These are phyloP conservation scores for Mycena vulgaris DNA, from an alignment of 768 basidiomycete genomes.

Conservation along the genomic window DNA sequence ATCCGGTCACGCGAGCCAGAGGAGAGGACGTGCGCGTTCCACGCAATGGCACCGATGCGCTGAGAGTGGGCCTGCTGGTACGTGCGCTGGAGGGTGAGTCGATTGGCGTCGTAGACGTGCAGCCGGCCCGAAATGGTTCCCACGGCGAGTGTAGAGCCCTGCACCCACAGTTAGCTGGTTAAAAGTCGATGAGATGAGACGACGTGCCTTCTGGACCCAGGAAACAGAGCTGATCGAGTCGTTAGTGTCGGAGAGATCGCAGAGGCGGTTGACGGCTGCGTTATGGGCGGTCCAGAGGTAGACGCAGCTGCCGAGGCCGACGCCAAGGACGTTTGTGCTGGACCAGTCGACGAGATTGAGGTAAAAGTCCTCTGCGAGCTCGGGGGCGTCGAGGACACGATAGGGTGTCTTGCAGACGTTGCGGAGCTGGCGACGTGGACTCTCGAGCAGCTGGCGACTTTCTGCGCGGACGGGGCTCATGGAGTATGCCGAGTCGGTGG, in stretches of 20 bases:
- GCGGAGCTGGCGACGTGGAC: slow-evolving; percentile 85
- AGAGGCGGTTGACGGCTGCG: slow-evolving; percentile 91
- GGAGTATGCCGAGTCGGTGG: slow-evolving; percentile 91
- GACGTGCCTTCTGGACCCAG: slow-evolving; percentile 85
- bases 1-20: slow-evolving; percentile 93
- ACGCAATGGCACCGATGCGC: slow-evolving; percentile 94
- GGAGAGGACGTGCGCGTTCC: slow-evolving; percentile 90
- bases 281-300: slow-evolving; percentile 98
- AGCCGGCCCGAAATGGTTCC: slow-evolving; percentile 92
- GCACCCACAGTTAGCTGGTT: slow-evolving; percentile 2
- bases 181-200: neutral
- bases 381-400: slow-evolving; percentile 96
- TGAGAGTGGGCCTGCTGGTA: slow-evolving; percentile 90
- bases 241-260: slow-evolving; percentile 77
- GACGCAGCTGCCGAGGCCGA: slow-evolving; percentile 92
- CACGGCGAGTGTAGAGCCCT: slow-evolving; percentile 92
- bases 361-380: slow-evolving; percentile 98
- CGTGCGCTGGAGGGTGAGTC: slow-evolving; percentile 81
- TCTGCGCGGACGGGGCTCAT: slow-evolving; percentile 91
- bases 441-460: slow-evolving; percentile 86
- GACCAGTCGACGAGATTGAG: slow-evolving; percentile 99
- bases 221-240: slow-evolving; percentile 91
- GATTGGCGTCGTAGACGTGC: slow-evolving; percentile 94
- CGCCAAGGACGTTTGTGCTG: slow-evolving; percentile 93
- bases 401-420: slow-evolving; percentile 96